phyloP scores from a whole-genome alignment of 768 basidiomycete genomes.

The Lanmaoa rubissima region DNA sequence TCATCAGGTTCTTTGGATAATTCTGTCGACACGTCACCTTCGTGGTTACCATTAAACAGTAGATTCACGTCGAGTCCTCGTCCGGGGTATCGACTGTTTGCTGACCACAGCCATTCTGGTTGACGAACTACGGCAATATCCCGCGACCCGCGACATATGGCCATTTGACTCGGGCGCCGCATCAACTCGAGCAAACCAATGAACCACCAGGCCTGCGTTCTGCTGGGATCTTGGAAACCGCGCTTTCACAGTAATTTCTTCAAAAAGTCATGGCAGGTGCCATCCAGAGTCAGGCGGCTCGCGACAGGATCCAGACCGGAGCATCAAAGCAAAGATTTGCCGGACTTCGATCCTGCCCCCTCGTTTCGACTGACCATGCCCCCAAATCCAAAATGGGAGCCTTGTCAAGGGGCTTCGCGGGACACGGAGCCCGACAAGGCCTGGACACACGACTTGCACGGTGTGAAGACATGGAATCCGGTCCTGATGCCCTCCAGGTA shows the following conservation, averaged over 20 bases:
- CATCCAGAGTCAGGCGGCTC: constrained; percentile 3
- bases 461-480: constrained; percentile 44
- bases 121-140: neutral
- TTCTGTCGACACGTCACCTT: neutral
- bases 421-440: constrained; percentile 18
- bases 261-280: neutral
- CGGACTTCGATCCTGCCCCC: constrained; percentile 20
- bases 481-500: constrained; percentile 32
- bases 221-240: neutral
- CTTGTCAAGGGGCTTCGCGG: constrained; percentile 38
- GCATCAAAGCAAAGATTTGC: constrained; percentile 9
- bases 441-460: constrained; percentile 34
- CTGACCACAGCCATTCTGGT: neutral
- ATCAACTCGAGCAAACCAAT: neutral
- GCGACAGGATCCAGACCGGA: neutral
- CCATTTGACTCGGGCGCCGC: neutral
- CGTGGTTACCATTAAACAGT: neutral
- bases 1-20: neutral
- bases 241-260: neutral
- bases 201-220: neutral
- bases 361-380: constrained; percentile 36
- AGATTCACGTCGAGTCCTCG: neutral
- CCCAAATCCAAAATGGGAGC: constrained; percentile 43
- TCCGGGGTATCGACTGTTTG: neutral
- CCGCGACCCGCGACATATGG: neutral